phyloP scores from a whole-genome alignment of 352 stramenopile species.

The Pythium brachiatum region DNA sequence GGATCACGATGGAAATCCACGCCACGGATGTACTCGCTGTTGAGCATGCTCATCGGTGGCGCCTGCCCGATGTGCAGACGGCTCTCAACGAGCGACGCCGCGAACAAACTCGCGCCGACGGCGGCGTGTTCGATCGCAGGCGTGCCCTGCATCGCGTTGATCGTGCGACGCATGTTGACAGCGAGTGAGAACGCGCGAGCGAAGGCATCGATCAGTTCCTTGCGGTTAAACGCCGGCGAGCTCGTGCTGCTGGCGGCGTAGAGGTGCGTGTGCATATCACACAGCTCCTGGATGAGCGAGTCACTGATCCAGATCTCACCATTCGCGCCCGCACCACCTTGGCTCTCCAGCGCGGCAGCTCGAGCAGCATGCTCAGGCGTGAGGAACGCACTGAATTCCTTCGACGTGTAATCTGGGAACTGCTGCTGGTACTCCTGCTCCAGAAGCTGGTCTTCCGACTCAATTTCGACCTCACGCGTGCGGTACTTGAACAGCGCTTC shows the following conservation, averaged over 20 bases:
- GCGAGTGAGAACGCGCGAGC: slow-evolving; percentile 66
- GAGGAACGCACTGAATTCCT: slow-evolving; percentile 72
- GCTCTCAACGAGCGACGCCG: slow-evolving; percentile 67
- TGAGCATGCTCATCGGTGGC: slow-evolving; percentile 56
- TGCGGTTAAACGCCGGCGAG: slow-evolving; percentile 17
- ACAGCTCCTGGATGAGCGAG: slow-evolving; percentile 68
- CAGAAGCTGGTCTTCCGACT: slow-evolving; percentile 78
- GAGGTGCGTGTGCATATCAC: slow-evolving; percentile 63
- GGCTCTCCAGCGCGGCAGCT: not conserved
- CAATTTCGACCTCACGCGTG: slow-evolving; percentile 71
- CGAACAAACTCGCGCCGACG: slow-evolving; percentile 53
- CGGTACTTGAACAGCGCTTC: slow-evolving; percentile 88
- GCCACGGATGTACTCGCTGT: slow-evolving; percentile 69
- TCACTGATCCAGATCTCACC: slow-evolving; percentile 69
- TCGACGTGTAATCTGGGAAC: slow-evolving; percentile 90
- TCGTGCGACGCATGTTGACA: slow-evolving; percentile 59
- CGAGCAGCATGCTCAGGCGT: slow-evolving; percentile 33
- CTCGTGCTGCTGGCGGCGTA: slow-evolving; percentile 43
- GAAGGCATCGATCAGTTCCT: slow-evolving; percentile 62
- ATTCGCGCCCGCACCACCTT: slow-evolving; percentile 8
- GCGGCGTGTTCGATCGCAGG: slow-evolving; percentile 45
- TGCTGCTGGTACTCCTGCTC: slow-evolving; percentile 90
- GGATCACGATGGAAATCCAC: slow-evolving; percentile 95
- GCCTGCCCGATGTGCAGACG: slow-evolving; percentile 55
- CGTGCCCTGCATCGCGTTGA: slow-evolving; percentile 51